Conservation (phyloP, 2,329 filamentous ascomycete species). For the Fusarium fracticaudum region DNA sequence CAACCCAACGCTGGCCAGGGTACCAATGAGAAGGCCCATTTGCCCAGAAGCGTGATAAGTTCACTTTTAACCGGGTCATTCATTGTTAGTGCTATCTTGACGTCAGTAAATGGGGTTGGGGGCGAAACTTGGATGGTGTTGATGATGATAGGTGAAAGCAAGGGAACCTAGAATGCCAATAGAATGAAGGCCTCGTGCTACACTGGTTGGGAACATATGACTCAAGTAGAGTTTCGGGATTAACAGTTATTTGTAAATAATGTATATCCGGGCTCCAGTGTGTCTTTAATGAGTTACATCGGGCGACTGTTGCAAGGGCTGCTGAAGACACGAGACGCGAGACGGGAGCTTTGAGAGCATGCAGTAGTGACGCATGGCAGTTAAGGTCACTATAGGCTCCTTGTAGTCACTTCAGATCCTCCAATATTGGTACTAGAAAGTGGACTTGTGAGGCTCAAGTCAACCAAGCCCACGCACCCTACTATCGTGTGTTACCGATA, state of each 20-base stretch:
- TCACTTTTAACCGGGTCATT: background rate
- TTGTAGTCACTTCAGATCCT: background rate
- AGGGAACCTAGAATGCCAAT: background rate
- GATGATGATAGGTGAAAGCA: background rate
- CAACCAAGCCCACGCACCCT: background rate
- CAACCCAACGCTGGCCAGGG: background rate
- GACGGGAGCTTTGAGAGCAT: background rate
- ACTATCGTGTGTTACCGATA: background rate
- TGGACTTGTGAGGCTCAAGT: background rate
- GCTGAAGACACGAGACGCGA: background rate
- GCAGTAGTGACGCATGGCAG: background rate
- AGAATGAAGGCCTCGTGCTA: background rate
- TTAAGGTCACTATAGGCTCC: too few relatives aligned
- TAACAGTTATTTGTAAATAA: background rate
- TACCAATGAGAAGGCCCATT: background rate
- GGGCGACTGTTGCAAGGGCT: background rate
- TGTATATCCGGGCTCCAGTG: background rate
- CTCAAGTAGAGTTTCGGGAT: background rate
- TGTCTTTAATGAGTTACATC: background rate
- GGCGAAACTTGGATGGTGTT: background rate
- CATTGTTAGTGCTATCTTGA: background rate
- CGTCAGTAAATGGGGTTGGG: background rate
- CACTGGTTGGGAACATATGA: background rate
- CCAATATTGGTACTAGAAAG: background rate
- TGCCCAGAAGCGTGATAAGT: background rate